These are phyloP conservation scores for Talaromyces nanjingensis DNA, from an alignment of 495 filamentous ascomycete genomes.

Conservation along the genomic window DNA sequence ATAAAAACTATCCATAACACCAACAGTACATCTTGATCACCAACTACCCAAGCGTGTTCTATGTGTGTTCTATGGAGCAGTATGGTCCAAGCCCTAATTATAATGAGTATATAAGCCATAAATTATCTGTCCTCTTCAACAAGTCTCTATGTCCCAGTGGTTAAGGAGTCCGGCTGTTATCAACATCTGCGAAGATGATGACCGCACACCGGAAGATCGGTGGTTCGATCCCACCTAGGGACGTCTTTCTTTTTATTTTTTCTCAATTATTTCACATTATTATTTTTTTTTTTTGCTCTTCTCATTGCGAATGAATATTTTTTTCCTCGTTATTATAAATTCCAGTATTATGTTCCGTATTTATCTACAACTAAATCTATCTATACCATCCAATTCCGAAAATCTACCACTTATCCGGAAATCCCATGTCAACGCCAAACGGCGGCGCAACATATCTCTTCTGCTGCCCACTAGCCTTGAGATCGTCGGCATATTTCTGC, in stretches of 20 bases:
- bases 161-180: constrained; percentile 7
- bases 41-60: too few relatives aligned
- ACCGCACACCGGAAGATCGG: constrained; percentile 2
- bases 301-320: not conserved
- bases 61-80: too few relatives aligned
- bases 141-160: constrained; percentile 7
- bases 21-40: too few relatives aligned
- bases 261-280: not conserved
- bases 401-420: constrained; percentile 57
- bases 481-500: constrained; percentile 48
- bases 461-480: constrained; percentile 54
- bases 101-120: not conserved
- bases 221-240: constrained; percentile 7
- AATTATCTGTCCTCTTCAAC: not conserved
- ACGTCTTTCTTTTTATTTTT: not conserved
- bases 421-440: constrained; percentile 71
- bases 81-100: not conserved
- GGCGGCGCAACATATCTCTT: constrained; percentile 71
- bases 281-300: not conserved
- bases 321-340: not conserved
- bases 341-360: not conserved
- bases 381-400: not conserved
- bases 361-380: not conserved
- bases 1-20: not conserved
- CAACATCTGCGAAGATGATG: not conserved